Evolutionary conservation across 768 basidiomycete genomes (phyloP), one percentile per base, ranked within the genome.

Genomic region (Mycena galopus): DNA sequence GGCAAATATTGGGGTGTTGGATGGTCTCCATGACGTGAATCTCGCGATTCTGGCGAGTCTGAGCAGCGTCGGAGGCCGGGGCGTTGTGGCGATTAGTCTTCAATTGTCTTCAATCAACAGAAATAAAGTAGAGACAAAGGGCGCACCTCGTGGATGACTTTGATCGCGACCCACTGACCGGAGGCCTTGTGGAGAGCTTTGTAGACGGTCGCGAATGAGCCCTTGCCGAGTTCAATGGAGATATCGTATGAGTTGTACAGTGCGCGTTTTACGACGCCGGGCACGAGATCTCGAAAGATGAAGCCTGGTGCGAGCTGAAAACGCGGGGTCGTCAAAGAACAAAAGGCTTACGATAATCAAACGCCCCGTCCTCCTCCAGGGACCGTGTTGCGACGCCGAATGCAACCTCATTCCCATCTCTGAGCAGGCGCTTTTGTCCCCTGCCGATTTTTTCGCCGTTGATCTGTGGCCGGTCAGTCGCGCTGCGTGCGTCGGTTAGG

Each of bases 161-260:
- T 99, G 81, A 97, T 91, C 0, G 97, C 97, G 73, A 89, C 92
- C 87, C 91, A 91, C 67, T 88, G 83, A 14, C 95, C 95, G 14
- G 92, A 93, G 25, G 82, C 80, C 12, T 91, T 89, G 75, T 91
- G 88, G 55, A 96, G 85, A 1, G 94, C 96, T 79, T 93, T 94
- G 84, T 92, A 89, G 23, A 98, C 97, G 12, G 92, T 93, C 5
- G 96, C 97, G 79, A 98, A 99, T 3, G 95, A 92, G 11, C 97
- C 97, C 76, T 92, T 93, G 64, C 97, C 97, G 4, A 98, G 89
- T 80, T 94, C 92, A 61, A 84, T 80, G 35, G 86, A 84, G 44
- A 94, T 77, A 73, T 94, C 93, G 79, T 95, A 95, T 65, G 85
- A 82, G 1, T 88, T 88, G 77, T 92, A 89, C 12, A 95, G 81